These are phyloP conservation scores for Trichosanthes cucumerina DNA, from an alignment of 306 rosid species.

Conservation along the genomic window DNA sequence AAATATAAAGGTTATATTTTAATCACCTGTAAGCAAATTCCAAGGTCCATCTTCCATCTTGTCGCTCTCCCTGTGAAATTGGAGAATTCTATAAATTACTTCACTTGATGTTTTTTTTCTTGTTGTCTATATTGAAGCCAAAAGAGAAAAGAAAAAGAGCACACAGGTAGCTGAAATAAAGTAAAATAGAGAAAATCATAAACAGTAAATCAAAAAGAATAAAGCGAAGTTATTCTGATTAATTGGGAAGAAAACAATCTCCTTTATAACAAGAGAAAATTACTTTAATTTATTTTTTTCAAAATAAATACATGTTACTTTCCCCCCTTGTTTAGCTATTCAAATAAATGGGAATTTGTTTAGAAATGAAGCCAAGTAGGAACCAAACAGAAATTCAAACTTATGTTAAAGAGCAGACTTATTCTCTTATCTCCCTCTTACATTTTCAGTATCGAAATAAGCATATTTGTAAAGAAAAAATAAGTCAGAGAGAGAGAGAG, in stretches of 20 bases:
- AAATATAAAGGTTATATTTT: too few species aligned
- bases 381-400: neutral
- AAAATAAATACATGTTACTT: neutral
- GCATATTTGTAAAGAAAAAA: neutral
- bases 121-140: too few species aligned
- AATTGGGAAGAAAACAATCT: neutral
- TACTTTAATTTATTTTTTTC: neutral
- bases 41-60: constrained; percentile 11
- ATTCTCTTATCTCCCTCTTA: too few species aligned
- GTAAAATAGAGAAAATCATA: neutral
- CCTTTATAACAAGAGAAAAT: neutral
- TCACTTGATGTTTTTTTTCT: too few species aligned
- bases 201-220: constrained; percentile 6
- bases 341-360: too few species aligned
- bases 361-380: neutral
- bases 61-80: too few species aligned
- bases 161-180: neutral
- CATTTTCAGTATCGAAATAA: neutral
- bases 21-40: too few species aligned
- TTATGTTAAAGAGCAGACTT: neutral
- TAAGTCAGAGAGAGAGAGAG: neutral
- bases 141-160: too few species aligned
- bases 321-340: neutral
- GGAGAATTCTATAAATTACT: too few species aligned
- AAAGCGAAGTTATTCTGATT: neutral